phyloP scores from a whole-genome alignment of 1,284 basidiomycete species.

The Paramarasmius palmivorus region DNA sequence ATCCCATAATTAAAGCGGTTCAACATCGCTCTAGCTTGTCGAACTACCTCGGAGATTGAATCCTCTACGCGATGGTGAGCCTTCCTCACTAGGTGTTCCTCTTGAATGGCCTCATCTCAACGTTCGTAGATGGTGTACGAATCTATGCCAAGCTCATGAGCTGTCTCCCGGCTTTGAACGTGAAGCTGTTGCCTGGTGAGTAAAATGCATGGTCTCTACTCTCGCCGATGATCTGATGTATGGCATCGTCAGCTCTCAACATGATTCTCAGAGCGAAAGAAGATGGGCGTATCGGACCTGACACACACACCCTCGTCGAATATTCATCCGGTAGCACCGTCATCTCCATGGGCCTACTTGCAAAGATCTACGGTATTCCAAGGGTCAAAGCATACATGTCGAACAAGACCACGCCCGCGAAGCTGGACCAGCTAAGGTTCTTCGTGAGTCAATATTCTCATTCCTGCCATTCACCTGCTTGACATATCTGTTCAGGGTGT shows the following conservation, averaged over 20 bases:
- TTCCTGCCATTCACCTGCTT: neutral
- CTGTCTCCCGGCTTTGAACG: conserved; percentile 24
- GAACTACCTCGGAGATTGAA: conserved; percentile 18
- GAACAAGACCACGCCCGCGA: conserved; percentile 24
- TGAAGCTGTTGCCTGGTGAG: conserved; percentile 24
- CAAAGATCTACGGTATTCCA: conserved; percentile 21
- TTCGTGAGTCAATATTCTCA: conserved; percentile 18
- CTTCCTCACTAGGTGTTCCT: neutral
- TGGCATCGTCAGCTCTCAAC: conserved; percentile 19
- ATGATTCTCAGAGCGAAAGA: conserved; percentile 25
- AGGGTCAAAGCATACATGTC: conserved; percentile 25
- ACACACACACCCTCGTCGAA: conserved; percentile 26
- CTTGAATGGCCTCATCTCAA: neutral
- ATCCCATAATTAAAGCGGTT: conserved; percentile 11
- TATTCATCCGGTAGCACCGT: conserved; percentile 26
- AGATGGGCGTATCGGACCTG: conserved; percentile 18
- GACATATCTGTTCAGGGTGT: neutral
- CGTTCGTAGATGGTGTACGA: conserved; percentile 20
- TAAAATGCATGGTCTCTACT: too few species aligned
- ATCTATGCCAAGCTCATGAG: conserved; percentile 25
- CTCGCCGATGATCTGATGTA: neutral
- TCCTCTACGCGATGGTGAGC: conserved; percentile 19
- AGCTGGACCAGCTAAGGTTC: conserved; percentile 23
- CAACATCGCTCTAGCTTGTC: conserved; percentile 14
- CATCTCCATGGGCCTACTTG: conserved; percentile 24